These are phyloP conservation scores for Botrytis squamosa DNA, from an alignment of 2,329 filamentous ascomycete species.

Conservation along the genomic window DNA sequence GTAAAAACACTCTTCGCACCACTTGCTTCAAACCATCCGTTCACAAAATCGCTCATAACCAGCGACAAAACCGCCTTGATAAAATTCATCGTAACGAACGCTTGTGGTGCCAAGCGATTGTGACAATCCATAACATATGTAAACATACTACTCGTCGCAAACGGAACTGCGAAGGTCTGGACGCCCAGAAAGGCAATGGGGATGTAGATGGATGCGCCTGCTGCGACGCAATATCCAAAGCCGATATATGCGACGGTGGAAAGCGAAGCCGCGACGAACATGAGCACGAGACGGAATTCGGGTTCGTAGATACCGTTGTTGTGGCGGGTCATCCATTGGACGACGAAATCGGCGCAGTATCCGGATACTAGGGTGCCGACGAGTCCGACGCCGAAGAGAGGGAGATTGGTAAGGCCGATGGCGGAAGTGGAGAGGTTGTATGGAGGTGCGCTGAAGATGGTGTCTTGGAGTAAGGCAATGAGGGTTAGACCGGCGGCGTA, in stretches of 20 bases:
- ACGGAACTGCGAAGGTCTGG: slow-evolving; percentile 42
- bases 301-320: slow-evolving; percentile 54
- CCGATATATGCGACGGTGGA: slow-evolving; percentile 44
- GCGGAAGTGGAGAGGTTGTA: slow-evolving; percentile 29
- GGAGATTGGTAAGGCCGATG: slow-evolving; percentile 31
- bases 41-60: slow-evolving; percentile 32
- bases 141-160: slow-evolving; percentile 42
- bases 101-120: slow-evolving; percentile 42
- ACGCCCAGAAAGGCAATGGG: slow-evolving; percentile 42
- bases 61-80: slow-evolving; percentile 43
- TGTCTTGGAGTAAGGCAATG: slow-evolving; percentile 32
- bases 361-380: slow-evolving; percentile 41
- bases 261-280: slow-evolving; percentile 37
- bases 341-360: slow-evolving; percentile 41
- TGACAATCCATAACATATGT: slow-evolving; percentile 46
- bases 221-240: slow-evolving; percentile 41
- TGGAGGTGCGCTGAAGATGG: slow-evolving; percentile 29
- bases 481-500: slow-evolving; percentile 32
- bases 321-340: slow-evolving; percentile 47
- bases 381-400: slow-evolving; percentile 32
- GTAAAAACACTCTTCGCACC: slow-evolving; percentile 32
- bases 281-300: slow-evolving; percentile 49
- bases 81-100: slow-evolving; percentile 45
- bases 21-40: slow-evolving; percentile 35
- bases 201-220: slow-evolving; percentile 36